Evolutionary conservation across 345 rosid genomes (phyloP).

Genomic region (Euphorbia pulcherrima): DNA sequence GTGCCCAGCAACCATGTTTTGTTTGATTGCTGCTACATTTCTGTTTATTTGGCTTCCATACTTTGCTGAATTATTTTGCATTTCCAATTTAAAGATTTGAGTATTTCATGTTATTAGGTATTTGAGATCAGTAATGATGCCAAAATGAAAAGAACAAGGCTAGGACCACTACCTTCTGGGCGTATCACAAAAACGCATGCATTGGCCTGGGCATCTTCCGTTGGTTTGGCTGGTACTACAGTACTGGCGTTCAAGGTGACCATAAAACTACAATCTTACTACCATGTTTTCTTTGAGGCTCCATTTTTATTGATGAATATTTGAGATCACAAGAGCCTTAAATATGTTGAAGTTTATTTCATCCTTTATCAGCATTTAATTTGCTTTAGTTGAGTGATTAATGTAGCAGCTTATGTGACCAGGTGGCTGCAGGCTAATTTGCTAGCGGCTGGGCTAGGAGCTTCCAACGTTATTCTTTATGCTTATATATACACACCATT

Average conservation of each 20-base stretch:
- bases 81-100: neutral
- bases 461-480: slow-evolving; percentile 22
- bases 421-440: slow-evolving; percentile 91
- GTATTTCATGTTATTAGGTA: slow-evolving; percentile 33
- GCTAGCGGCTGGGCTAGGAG: slow-evolving; percentile 71
- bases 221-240: slow-evolving; percentile 71
- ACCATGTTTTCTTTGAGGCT: slow-evolving; percentile 2
- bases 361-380: slow-evolving; percentile 5
- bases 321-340: neutral
- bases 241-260: slow-evolving; percentile 76
- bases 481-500: slow-evolving; percentile 30
- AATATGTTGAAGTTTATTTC: neutral
- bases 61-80: neutral
- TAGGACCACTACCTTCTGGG: slow-evolving; percentile 84
- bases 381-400: slow-evolving; percentile 22
- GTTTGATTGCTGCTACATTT: neutral
- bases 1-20: neutral
- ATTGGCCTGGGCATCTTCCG: slow-evolving; percentile 67
- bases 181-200: slow-evolving; percentile 70
- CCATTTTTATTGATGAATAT: neutral
- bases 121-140: slow-evolving; percentile 85
- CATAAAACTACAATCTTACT: slow-evolving; percentile 15
- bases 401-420: slow-evolving; percentile 40
- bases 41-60: neutral
- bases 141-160: slow-evolving; percentile 86